A percentile compares a stretch with the other conserved stretches of the same genome.
These are phyloP conservation scores for Chlorella sp. DNA, from an alignment of 139 green algal species.

Conservation along the genomic window DNA sequence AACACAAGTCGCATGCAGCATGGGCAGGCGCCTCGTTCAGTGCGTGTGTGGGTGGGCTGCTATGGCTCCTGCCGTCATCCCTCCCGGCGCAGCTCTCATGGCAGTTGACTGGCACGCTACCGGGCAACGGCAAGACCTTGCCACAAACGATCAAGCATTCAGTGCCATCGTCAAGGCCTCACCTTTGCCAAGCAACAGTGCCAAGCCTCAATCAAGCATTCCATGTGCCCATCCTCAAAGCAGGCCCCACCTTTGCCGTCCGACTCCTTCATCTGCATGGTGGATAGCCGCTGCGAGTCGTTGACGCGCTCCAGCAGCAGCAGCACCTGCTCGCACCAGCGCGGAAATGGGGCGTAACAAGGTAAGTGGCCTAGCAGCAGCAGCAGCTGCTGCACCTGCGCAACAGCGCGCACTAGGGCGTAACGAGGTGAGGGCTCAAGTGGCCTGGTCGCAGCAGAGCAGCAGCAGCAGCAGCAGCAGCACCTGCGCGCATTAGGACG, in stretches of 20 bases:
- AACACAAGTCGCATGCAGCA: too few species aligned
- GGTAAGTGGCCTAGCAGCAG: not conserved
- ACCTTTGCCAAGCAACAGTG: not conserved
- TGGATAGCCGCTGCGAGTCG: slow-evolving; percentile 78
- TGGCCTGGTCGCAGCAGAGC: not conserved
- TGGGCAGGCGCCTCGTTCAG: too few species aligned
- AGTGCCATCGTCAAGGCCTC: not conserved
- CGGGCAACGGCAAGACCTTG: too few species aligned
- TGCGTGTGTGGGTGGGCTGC: too few species aligned
- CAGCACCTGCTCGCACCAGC: too few species aligned
- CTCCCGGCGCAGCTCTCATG: not conserved
- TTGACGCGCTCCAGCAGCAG: slow-evolving; percentile 78
- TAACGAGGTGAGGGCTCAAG: not conserved
- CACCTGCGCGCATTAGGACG: too few species aligned
- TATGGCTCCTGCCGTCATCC: not conserved
- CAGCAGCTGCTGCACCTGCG: too few species aligned
- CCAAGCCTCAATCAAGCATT: not conserved
- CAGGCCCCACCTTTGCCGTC: slow-evolving; percentile 21
- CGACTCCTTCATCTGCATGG: slow-evolving; percentile 72
- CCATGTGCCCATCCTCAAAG: not conserved
- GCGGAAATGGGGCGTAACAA: not conserved
- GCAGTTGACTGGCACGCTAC: not conserved
- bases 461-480: not conserved
- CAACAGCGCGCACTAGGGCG: not conserved
- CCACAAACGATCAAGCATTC: not conserved